Conservation (phyloP, 2,329 filamentous ascomycete species). For the Aspergillus sergii region DNA sequence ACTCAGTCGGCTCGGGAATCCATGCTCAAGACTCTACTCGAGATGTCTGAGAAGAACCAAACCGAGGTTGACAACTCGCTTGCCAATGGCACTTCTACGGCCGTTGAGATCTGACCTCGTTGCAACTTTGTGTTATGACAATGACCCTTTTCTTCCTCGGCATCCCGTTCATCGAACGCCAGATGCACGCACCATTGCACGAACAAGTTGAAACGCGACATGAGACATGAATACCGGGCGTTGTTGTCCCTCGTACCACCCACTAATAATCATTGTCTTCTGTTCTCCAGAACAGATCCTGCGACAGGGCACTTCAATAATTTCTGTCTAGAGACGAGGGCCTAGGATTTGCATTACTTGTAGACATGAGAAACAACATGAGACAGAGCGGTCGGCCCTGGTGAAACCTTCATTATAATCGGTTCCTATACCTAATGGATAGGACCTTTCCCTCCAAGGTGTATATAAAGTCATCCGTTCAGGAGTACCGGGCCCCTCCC, state of each 20-base stretch:
- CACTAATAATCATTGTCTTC: neutral
- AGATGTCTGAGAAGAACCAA: conserved; percentile 39
- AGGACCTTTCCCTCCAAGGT: neutral
- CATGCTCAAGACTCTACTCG: conserved; percentile 67
- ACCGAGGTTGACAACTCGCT: conserved; percentile 21
- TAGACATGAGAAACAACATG: neutral
- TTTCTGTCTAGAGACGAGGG: neutral
- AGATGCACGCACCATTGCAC: neutral
- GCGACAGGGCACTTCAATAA: neutral
- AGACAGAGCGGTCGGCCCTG: neutral
- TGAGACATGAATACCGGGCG: neutral
- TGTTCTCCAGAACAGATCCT: neutral
- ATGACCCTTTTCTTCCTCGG: neutral
- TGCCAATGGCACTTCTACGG: conserved; percentile 33
- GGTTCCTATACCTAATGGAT: neutral
- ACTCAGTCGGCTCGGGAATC: conserved; percentile 67
- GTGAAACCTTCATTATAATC: neutral
- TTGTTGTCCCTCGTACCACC: neutral
- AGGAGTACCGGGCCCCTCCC: neutral
- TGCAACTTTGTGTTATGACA: neutral
- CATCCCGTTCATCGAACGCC: neutral
- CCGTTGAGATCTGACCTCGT: conserved; percentile 38
- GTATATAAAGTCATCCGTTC: conserved; percentile 4
- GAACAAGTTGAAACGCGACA: conserved; percentile 1
- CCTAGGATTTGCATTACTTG: neutral